A percentile compares a stretch with the other conserved stretches of the same genome.
phyloP scores from a whole-genome alignment of 345 rosid species.

The Crucihimalaya himalaica region DNA sequence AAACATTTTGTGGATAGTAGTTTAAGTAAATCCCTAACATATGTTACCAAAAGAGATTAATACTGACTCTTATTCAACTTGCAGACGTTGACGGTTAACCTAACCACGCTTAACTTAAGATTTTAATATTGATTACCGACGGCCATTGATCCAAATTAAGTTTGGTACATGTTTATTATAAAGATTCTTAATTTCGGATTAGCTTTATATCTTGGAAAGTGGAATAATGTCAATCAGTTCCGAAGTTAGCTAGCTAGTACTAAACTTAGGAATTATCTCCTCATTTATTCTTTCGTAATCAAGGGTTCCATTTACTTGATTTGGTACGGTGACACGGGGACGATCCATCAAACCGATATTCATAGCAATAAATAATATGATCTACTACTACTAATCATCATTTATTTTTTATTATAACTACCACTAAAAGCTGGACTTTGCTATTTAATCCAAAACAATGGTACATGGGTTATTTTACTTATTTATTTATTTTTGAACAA shows the following conservation, averaged over 20 bases:
- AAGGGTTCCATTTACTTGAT: constrained; percentile 24
- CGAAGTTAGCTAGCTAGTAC: neutral
- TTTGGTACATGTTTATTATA: constrained; percentile 22
- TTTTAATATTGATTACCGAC: constrained; percentile 27
- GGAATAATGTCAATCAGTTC: neutral
- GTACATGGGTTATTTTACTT: neutral
- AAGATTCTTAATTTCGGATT: constrained; percentile 1
- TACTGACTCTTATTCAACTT: neutral
- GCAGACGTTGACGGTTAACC: neutral
- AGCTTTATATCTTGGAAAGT: neutral
- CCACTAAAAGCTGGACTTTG: constrained; percentile 23
- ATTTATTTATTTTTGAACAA: neutral
- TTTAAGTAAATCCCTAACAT: neutral
- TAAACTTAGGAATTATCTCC: constrained; percentile 10
- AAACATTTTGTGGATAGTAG: neutral
- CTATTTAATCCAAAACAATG: neutral
- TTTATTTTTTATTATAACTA: neutral
- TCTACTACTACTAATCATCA: constrained; percentile 18
- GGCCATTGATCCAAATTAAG: constrained; percentile 14
- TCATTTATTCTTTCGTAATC: neutral
- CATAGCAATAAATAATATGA: constrained; percentile 17
- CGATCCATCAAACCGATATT: constrained; percentile 27
- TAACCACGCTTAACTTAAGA: constrained; percentile 10
- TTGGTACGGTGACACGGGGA: constrained; percentile 16
- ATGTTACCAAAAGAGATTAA: neutral